Percentiles rank a stretch among this genome's conserved stretches.
Evolutionary conservation across 805 yeast genomes (phyloP).

Genomic region (Suhomyces prunicola): DNA sequence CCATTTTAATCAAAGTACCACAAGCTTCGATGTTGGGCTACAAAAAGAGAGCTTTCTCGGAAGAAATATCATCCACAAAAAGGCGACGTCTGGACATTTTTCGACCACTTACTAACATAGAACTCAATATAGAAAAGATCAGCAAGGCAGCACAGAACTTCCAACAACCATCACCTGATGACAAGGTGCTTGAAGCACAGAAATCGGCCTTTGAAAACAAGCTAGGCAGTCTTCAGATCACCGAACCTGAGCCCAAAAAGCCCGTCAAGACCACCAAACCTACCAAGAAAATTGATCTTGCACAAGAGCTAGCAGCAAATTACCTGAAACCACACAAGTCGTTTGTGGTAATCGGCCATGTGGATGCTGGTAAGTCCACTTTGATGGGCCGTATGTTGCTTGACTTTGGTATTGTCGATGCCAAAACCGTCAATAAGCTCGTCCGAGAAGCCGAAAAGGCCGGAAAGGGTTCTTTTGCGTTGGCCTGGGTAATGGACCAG

Average conservation of each 20-base stretch:
- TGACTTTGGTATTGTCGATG: constrained; percentile 65
- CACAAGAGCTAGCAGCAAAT: constrained; percentile 33
- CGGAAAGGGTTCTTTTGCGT: constrained; percentile 77
- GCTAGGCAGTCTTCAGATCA: constrained; percentile 26
- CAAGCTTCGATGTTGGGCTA: neutral
- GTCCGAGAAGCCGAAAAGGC: constrained; percentile 60
- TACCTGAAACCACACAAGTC: constrained; percentile 53
- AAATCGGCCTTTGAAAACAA: constrained; percentile 36
- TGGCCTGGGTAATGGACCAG: constrained; percentile 86
- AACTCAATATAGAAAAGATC: constrained; percentile 28
- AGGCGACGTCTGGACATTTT: constrained; percentile 20
- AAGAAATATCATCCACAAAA: constrained; percentile 17
- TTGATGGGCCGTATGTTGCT: constrained; percentile 69
- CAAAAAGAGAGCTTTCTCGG: constrained; percentile 1
- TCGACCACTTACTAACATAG: constrained; percentile 41
- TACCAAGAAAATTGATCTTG: constrained; percentile 42
- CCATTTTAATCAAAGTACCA: neutral
- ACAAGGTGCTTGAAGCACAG: constrained; percentile 60
- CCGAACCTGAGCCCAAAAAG: constrained; percentile 6
- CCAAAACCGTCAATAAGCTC: constrained; percentile 58
- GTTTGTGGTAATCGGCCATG: constrained; percentile 84
- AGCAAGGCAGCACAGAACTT: constrained; percentile 53
- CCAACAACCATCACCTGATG: constrained; percentile 79
- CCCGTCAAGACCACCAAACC: constrained; percentile 35
- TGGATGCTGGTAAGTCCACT: constrained; percentile 83